These are phyloP conservation scores for Pseudogymnoascus sp. DNA, from an alignment of 2,329 filamentous ascomycete species.

Conservation along the genomic window DNA sequence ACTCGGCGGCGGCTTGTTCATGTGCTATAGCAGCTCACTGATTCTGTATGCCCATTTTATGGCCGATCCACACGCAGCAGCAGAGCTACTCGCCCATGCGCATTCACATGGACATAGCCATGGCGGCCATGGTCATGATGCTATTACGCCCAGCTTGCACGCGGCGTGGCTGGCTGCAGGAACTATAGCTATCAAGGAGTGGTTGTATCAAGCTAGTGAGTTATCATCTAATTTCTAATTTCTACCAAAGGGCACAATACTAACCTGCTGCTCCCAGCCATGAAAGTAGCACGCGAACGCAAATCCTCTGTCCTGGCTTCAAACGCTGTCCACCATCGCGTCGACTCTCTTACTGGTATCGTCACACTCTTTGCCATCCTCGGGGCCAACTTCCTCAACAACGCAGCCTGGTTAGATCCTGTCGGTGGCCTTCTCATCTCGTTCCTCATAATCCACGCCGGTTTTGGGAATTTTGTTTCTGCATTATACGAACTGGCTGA, in stretches of 20 bases:
- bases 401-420: conserved; percentile 87
- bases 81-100: conserved; percentile 43
- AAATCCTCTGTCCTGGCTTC: conserved; percentile 94
- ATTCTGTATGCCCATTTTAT: conserved; percentile 66
- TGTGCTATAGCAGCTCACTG: conserved; percentile 70
- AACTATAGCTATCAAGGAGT: conserved; percentile 89
- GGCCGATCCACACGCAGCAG: conserved; percentile 49
- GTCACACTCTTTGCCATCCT: conserved; percentile 85
- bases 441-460: conserved; percentile 84
- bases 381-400: conserved; percentile 75
- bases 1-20: conserved; percentile 80
- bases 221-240: conserved; percentile 22
- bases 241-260: not conserved
- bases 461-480: conserved; percentile 72
- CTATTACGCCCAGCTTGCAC: conserved; percentile 72
- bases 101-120: conserved; percentile 53
- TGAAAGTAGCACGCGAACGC: conserved; percentile 89
- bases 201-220: conserved; percentile 92
- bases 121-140: conserved; percentile 53
- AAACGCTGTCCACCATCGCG: conserved; percentile 91
- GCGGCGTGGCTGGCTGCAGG: conserved; percentile 89
- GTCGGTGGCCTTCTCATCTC: conserved; percentile 90
- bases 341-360: conserved; percentile 91
- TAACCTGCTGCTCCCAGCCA: conserved; percentile 47
- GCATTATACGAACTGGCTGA: conserved; percentile 88